Evolutionary conservation across 1,284 basidiomycete species (phyloP), one percentile per base, ranked within the genome.

Genomic region (Naganishia sp.): DNA sequence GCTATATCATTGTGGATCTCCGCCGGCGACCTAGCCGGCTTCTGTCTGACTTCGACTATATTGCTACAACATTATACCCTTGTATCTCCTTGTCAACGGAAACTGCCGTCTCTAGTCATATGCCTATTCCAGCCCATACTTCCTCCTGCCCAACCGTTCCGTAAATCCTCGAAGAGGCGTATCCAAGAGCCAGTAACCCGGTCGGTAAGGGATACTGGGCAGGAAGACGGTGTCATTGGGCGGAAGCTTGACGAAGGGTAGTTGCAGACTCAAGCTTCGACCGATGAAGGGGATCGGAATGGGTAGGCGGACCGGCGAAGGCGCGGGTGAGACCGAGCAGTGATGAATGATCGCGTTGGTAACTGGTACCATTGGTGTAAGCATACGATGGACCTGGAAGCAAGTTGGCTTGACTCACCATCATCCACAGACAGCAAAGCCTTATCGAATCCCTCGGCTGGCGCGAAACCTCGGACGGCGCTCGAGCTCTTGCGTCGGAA

Each of bases 401-500:
- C 51, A 43, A 47, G 21, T 35, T 2, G 23, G 28, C n/a, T 9
- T 1, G 7, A 70, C 75, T 54, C 35, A 76, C 75, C 74, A 55
- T 66, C 67, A 31, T 74, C 69, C 4, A 75, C 74, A n/a, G 72
- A 49, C 42, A 78, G 71, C 15, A 78, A 71, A 32, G 69, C 70
- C 42, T 75, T 75, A 70, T 72, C 77, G 10, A 70, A 58, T 9
- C 73, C 71, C 51, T 78, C 74, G 53, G 74, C 72, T 47, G 69
- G 71, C 46, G 70, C 54, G 60, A 75, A 76, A 18, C 72, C 75
- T 21, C 69, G 89, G 84, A 56, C 83, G 76, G 46, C 84, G 73
- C 2, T 79, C 74, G 28, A 86, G 83, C 67, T 81, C 82, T 88
- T 89, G 1, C 86, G 84, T 28, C 91, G 86, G 80, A 94, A 93